Base-by-base conservation (phyloP, 805 yeast genomes). In the Priceomyces fermenticarens region DNA sequence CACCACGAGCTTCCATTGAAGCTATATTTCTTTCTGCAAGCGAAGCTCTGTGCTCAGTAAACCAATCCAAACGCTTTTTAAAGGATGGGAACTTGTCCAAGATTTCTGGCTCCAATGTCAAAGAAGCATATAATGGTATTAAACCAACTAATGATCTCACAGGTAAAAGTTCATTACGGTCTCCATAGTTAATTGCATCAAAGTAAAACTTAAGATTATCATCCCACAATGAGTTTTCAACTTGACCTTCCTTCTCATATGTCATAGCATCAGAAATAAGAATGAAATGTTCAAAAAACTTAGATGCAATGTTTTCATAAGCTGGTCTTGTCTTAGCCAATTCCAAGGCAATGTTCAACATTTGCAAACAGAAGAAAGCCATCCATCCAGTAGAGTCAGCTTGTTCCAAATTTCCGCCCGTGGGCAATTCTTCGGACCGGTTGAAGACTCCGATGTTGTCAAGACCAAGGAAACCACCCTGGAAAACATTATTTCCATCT, bases 361-460 rank as follows among this genome's bases (percentile, higher is more conserved):
- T 88, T 58, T 85, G 90, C 54, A 90, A 72, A 25, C 85, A 78
- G 67, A 84, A 89, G 68, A 91, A 89, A 0, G 96, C 97, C 93
- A 89, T 87, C 97, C 97, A 89, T 23, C 97, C 97, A 9, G 97
- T 90, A 11, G 95, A 85, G 64, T 89, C 97, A 0, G 97, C 96
- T 63, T 89, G 97, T 58, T 88, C 95, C 48, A 89, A 73, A 29
- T 75, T 78, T 36, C 96, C 96, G 30, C 96, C 96, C 2, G 95
- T 87, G 30, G 97, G 97, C 53, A 87, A 70, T 1, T 95, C 93
- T 67, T 89, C 97, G 4, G 95, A 85, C 60, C 97, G 77, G 63
- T 89, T 89, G 69, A 89, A 89, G 46, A 89, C 75, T 50, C 97
- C 96, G 63, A 89, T 89, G 63, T 89, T 89, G 66, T 89, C 97